Base-by-base conservation (phyloP, 768 basidiomycete species). In the Tricholoma bakamatsutake region DNA sequence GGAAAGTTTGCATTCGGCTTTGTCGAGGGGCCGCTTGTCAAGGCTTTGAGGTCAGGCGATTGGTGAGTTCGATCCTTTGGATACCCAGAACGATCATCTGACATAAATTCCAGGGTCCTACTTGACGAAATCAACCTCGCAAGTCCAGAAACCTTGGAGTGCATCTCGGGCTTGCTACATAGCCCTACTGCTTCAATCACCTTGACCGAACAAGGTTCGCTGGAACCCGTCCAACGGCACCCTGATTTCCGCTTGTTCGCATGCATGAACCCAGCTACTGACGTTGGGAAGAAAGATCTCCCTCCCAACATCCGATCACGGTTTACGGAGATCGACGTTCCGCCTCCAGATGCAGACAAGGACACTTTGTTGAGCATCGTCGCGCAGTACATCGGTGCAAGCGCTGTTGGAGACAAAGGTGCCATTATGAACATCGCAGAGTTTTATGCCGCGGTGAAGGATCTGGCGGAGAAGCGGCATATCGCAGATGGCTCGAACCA, bases 221-320 rank as follows among this genome's bases (percentile, higher is more conserved):
- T 98, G 53, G 91, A 94, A 62, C 88, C 90, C 1, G 80, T 98
- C 28, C 86, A 87, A 49, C 88, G 97, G 0, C 97, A 99, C 68
- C 85, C 93, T 15, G 88, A 96, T 63, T 99, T 99, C 75, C 89
- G 96, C 17, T 78, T 98, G 4, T 98, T 98, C 64, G 94, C 94
- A 4, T 99, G 97, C 68, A 99, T 99, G 97, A 99, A 99, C 66
- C 97, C 97, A 4, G 97, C 97, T 0, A 99, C 95, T 3, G 97
- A 99, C 63, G 90, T 98, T 12, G 97, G 97, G 33, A 99, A 98
- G 76, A 97, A 94, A 64, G 96, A 98, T 64, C 84, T 99, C 0
- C 92, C 93, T 15, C 87, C 90, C 4, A 88, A 87, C 63, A 90
- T 98, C 49, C 85, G 95, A 34, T 82, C 88, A 9, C 84, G 90